Percentiles rank a stretch among this genome's conserved stretches.
These are phyloP conservation scores for Apiosordaria backusii DNA, from an alignment of 495 filamentous ascomycete species.

Conservation along the genomic window DNA sequence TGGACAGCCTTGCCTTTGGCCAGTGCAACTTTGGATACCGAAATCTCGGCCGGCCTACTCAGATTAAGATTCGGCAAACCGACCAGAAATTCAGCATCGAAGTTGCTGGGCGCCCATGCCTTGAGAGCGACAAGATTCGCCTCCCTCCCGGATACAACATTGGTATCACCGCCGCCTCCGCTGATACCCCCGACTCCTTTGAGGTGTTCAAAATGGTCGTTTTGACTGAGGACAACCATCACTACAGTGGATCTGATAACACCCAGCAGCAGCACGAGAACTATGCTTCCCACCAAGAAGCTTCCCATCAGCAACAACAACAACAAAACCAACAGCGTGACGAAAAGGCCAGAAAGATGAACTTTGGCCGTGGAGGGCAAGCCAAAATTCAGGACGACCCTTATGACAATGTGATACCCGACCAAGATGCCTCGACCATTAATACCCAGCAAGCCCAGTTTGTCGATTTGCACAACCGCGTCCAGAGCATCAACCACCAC, in stretches of 20 bases:
- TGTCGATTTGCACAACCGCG: conserved; percentile 72
- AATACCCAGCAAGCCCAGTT: conserved; percentile 63
- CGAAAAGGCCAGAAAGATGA: background rate
- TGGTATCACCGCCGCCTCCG: conserved; percentile 81
- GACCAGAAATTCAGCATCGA: conserved; percentile 67
- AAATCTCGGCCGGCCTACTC: conserved; percentile 79
- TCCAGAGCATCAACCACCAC: conserved; percentile 72
- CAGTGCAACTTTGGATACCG: conserved; percentile 90
- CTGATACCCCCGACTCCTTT: conserved; percentile 89
- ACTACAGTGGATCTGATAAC: conserved; percentile 32
- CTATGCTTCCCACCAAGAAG: conserved; percentile 26
- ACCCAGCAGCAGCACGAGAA: conserved; percentile 31
- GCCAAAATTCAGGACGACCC: conserved; percentile 33
- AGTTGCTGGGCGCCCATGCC: conserved; percentile 79
- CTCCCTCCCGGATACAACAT: conserved; percentile 81
- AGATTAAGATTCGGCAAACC: conserved; percentile 68
- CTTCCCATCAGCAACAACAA: conserved; percentile 29
- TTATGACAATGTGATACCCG: conserved; percentile 45
- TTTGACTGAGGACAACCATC: conserved; percentile 47
- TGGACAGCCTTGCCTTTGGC: conserved; percentile 86
- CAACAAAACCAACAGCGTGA: conserved; percentile 21
- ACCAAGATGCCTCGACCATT: conserved; percentile 46
- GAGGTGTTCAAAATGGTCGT: conserved; percentile 86
- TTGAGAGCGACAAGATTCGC: conserved; percentile 71
- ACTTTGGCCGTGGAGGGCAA: conserved; percentile 26